Evolutionary conservation across 2,329 filamentous ascomycete genomes (phyloP).

Genomic region (Alternaria gaisen): DNA sequence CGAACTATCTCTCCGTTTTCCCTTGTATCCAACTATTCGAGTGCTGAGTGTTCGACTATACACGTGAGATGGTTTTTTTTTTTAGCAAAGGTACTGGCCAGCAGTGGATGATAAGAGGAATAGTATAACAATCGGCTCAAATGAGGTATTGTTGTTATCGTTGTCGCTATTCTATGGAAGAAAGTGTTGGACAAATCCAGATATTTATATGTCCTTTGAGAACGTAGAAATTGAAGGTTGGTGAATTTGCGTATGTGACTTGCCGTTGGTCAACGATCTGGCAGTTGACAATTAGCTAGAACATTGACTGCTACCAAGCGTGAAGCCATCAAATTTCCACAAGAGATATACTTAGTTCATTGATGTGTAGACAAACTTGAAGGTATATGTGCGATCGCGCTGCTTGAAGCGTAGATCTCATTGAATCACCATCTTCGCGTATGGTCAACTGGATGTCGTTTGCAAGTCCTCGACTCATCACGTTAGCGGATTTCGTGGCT

Average conservation of each 20-base stretch:
- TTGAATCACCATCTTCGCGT: neutral
- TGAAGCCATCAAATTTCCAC: neutral
- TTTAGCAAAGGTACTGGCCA: neutral
- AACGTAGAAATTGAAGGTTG: neutral
- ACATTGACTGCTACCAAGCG: neutral
- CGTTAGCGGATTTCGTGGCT: slow-evolving; percentile 8
- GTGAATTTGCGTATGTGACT: neutral
- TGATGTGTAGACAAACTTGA: neutral
- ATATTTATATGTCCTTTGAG: neutral
- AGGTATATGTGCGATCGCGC: neutral
- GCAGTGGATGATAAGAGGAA: neutral
- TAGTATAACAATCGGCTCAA: neutral
- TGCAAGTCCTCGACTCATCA: neutral
- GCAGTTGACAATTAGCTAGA: neutral
- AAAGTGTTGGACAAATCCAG: neutral
- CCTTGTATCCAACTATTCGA: neutral
- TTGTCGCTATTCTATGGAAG: neutral
- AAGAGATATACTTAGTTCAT: neutral
- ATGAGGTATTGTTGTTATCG: neutral
- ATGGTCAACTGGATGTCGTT: neutral
- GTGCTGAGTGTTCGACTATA: neutral
- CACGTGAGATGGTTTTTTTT: neutral
- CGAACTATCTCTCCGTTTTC: neutral
- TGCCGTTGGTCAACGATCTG: neutral
- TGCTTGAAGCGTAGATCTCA: neutral